Evolutionary conservation across 1,139 yeast genomes (phyloP).

Genomic region (Protomyces arabidopsidicola): DNA sequence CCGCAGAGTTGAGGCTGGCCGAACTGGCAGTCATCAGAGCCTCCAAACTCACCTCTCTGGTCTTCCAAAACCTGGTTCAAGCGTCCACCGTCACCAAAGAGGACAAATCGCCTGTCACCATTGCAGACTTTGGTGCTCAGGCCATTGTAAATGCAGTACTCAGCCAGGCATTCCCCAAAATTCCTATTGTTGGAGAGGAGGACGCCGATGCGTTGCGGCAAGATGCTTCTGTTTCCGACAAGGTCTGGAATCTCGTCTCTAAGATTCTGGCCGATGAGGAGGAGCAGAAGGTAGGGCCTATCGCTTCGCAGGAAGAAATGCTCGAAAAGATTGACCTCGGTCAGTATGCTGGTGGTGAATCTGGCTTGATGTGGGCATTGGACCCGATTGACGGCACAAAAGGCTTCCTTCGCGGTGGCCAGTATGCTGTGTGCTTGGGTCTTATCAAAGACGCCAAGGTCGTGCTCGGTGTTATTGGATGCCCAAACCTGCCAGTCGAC

Average conservation of each 20-base stretch:
- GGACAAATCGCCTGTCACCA: constrained; percentile 94
- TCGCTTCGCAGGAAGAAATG: constrained; percentile 50
- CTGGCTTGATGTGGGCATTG: constrained; percentile 67
- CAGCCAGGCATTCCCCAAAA: constrained; percentile 69
- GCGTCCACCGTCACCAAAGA: constrained; percentile 63
- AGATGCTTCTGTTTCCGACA: constrained; percentile 47
- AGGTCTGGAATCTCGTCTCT: constrained; percentile 40
- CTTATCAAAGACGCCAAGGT: constrained; percentile 79
- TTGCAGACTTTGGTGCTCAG: constrained; percentile 95
- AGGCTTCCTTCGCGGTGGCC: constrained; percentile 93
- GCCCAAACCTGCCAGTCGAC: constrained; percentile 75
- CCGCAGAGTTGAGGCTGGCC: constrained; percentile 15
- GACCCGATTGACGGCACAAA: constrained; percentile 99
- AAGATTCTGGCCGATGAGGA: constrained; percentile 35
- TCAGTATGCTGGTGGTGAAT: constrained; percentile 18
- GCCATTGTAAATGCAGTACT: constrained; percentile 85
- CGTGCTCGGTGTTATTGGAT: constrained; percentile 87
- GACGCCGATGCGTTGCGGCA: constrained; percentile 63
- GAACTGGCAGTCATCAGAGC: constrained; percentile 76
- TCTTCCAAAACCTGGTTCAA: constrained; percentile 56
- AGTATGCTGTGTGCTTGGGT: constrained; percentile 92
- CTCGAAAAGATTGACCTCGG: constrained; percentile 72
- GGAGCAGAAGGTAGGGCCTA: constrained; percentile 37
- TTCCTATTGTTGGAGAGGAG: constrained; percentile 91
- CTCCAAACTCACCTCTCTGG: constrained; percentile 64